Conservation (phyloP, 371 early-diverging fungal species). For the Sporodiniella umbellata region DNA sequence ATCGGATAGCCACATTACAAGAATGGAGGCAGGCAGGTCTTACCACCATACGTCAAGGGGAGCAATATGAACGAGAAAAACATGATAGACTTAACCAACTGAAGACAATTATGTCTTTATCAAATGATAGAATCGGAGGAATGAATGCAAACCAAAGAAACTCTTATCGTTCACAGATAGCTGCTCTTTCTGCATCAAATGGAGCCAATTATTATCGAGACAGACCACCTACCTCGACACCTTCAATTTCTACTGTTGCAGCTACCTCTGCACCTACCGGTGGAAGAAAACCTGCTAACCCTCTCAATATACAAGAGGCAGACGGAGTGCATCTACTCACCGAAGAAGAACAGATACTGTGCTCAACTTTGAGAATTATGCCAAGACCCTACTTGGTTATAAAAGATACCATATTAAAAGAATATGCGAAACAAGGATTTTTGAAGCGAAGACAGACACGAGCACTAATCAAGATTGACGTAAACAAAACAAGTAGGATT, state of each 20-base stretch:
- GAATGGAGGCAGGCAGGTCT: slow-evolving; percentile 90
- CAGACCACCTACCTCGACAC: slow-evolving; percentile 6
- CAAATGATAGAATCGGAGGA: slow-evolving; percentile 34
- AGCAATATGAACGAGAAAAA: slow-evolving; percentile 68
- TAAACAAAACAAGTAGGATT: slow-evolving; percentile 78
- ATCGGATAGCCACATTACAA: slow-evolving; percentile 82
- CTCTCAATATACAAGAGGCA: slow-evolving; percentile 75
- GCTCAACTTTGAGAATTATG: slow-evolving; percentile 77
- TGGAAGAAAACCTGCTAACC: slow-evolving; percentile 57
- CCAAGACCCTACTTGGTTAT: slow-evolving; percentile 86
- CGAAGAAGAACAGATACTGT: slow-evolving; percentile 76
- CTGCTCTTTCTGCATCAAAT: slow-evolving; percentile 14
- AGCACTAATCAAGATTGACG: slow-evolving; percentile 84
- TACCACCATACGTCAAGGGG: slow-evolving; percentile 70
- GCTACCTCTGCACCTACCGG: slow-evolving; percentile 30
- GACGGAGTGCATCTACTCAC: slow-evolving; percentile 88
- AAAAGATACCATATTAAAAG: slow-evolving; percentile 85
- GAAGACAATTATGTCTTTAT: slow-evolving; percentile 37
- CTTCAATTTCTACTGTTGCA: slow-evolving; percentile 13
- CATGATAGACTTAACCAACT: slow-evolving; percentile 37
- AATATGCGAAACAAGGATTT: slow-evolving; percentile 72
- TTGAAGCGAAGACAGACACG: slow-evolving; percentile 76
- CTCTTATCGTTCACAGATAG: slow-evolving; percentile 25
- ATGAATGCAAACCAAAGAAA: slow-evolving; percentile 17
- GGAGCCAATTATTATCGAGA: slow-evolving; percentile 34